Evolutionary conservation across 1,284 basidiomycete genomes (phyloP).

Genomic region (Puccinia novopanici): DNA sequence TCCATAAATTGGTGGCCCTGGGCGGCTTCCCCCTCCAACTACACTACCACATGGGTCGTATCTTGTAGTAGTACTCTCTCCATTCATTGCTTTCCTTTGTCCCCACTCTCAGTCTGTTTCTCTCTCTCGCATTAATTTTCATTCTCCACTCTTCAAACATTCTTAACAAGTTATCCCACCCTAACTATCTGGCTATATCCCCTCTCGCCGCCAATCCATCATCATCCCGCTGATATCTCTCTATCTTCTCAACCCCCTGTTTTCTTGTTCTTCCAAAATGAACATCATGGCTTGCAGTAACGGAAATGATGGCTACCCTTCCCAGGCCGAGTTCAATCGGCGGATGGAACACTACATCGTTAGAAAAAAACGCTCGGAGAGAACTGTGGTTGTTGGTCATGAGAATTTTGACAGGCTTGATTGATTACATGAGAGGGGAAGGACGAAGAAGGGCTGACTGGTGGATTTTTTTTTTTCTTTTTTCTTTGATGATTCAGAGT

Average conservation of each 20-base stretch:
- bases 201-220: background rate
- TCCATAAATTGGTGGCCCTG: too few species aligned
- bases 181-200: background rate
- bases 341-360: constrained; percentile 45
- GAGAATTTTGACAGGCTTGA: too few species aligned
- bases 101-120: background rate
- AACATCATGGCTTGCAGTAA: constrained; percentile 47
- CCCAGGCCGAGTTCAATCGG: constrained; percentile 43
- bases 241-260: background rate
- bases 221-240: background rate
- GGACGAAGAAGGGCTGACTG: too few species aligned
- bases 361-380: constrained; percentile 48
- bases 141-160: background rate
- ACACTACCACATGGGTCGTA: too few species aligned
- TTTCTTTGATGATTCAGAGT: background rate
- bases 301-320: constrained; percentile 46
- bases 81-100: too few species aligned
- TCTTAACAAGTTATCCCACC: background rate
- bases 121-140: background rate
- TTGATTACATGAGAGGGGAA: too few species aligned
- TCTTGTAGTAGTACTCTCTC: too few species aligned
- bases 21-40: too few species aligned
- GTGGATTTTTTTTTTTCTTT: constrained; percentile 11
- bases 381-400: constrained; percentile 47
- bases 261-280: background rate